Base-by-base conservation (phyloP, 73 alveolate genomes). In the Tetrahymena elliotti region DNA sequence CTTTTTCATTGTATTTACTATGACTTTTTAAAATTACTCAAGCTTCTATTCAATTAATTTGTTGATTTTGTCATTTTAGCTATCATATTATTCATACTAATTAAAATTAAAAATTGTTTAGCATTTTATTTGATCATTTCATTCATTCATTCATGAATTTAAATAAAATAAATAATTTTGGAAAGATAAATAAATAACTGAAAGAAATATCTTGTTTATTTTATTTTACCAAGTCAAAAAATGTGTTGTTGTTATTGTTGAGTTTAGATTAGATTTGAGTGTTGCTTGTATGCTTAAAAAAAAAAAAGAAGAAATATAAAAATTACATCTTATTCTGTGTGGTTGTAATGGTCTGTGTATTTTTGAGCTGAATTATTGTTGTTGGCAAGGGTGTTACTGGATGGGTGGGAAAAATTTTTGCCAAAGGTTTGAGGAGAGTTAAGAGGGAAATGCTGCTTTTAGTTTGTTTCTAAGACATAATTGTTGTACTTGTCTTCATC, bases 391-490 rank as follows among this genome's bases (percentile, higher is more conserved):
- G n/a, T n/a, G n/a, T 68, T 68, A 31, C n/a, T n/a, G 16, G 36
- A 27, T 18, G 38, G 88, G 16, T 27, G 88, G n/a, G 88, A 68
- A 11, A 18, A 68, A 36, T 68, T 68, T 31, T 68, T 68, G 16
- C 88, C 88, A 68, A 68, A 68, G 88, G 88, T 68, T 68, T 68
- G n/a, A n/a, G 88, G 88, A 68, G 88, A 68, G 88, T 68, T 68
- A 22, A 68, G n/a, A 16, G 88, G 88, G 36, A 68, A 68, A 16
- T 68, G 12, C 36, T 68, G 36, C 36, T 68, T 68, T 68, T 68
- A 31, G 36, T 68, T 68, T 27, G 88, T 68, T 68, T 68, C 88
- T n/a, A 68, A 68, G 33, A 68, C 88, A 68, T 4, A 68, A 18
- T 68, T 3, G 6, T 68, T 68, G 38, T n/a, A n/a, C 11, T 68